A percentile compares a stretch with the other conserved stretches of the same genome.
phyloP scores from a whole-genome alignment of 2,329 filamentous ascomycete genomes.

The Tolypocladium cylindrosporum region DNA sequence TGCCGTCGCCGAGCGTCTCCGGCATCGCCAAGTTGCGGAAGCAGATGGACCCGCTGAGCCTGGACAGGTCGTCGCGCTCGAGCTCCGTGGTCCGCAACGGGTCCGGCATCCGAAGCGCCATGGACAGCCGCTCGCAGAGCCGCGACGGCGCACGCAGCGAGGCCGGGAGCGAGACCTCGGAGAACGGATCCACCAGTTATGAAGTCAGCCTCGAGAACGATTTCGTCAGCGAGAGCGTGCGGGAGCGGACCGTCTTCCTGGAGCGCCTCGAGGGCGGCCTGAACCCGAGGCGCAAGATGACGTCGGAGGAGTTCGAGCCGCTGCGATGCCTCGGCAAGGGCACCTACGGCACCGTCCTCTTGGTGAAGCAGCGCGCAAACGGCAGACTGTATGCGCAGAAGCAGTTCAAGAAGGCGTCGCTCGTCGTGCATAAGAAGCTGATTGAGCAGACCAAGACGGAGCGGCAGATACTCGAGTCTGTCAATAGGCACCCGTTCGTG shows the following conservation, averaged over 20 bases:
- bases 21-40: slow-evolving; percentile 77
- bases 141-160: slow-evolving; percentile 46
- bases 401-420: slow-evolving; percentile 93
- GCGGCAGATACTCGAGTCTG: slow-evolving; percentile 85
- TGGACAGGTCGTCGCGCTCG: slow-evolving; percentile 46
- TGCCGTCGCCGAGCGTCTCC: slow-evolving; percentile 45
- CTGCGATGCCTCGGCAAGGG: slow-evolving; percentile 92
- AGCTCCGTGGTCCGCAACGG: slow-evolving; percentile 46
- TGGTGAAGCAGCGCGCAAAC: slow-evolving; percentile 82
- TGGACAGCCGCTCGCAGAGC: slow-evolving; percentile 44
- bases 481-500: slow-evolving; percentile 94
- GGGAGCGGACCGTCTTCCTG: slow-evolving; percentile 30
- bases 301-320: slow-evolving; percentile 79
- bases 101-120: slow-evolving; percentile 38
- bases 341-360: slow-evolving; percentile 85
- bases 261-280: slow-evolving; percentile 44
- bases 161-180: slow-evolving; percentile 50
- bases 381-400: slow-evolving; percentile 94
- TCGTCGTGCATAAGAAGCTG: slow-evolving; percentile 90
- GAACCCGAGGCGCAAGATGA: slow-evolving; percentile 68
- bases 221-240: slow-evolving; percentile 62
- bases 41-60: slow-evolving; percentile 68
- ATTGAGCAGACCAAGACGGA: slow-evolving; percentile 98
- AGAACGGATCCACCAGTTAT: slow-evolving; percentile 63
- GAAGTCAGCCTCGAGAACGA: slow-evolving; percentile 78